A percentile compares a stretch with the other conserved stretches of the same genome.
phyloP scores from a whole-genome alignment of 441 rosid genomes.

The Breynia disticha region DNA sequence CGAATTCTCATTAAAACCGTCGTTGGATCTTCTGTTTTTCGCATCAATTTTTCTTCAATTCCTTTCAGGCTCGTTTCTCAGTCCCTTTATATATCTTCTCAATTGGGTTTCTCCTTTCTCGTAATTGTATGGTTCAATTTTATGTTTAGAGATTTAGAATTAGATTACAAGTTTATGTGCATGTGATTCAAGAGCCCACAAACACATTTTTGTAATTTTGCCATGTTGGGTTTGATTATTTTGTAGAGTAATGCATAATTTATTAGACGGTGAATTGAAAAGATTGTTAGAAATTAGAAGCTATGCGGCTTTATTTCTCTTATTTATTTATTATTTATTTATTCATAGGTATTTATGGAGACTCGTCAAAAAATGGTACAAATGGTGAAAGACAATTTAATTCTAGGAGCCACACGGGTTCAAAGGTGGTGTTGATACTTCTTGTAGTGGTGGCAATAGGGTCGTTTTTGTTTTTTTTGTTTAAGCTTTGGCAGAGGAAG shows the following conservation, averaged over 20 bases:
- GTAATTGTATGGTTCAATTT: too few relatives aligned
- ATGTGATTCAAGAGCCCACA: too few relatives aligned
- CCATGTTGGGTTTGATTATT: too few relatives aligned
- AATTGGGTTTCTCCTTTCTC: not conserved
- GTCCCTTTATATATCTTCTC: not conserved
- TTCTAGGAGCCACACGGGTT: slow-evolving; percentile 36
- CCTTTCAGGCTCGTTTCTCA: slow-evolving; percentile 44
- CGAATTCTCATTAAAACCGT: not conserved
- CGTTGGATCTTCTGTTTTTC: slow-evolving; percentile 22
- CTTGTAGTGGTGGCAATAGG: slow-evolving; percentile 43
- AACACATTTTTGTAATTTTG: too few relatives aligned
- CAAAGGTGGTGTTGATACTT: slow-evolving; percentile 38
- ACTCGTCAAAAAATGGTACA: slow-evolving; percentile 33
- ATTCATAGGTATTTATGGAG: slow-evolving; percentile 46
- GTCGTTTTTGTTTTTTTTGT: slow-evolving; percentile 51
- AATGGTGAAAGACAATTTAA: slow-evolving; percentile 30
- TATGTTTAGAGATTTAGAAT: too few relatives aligned
- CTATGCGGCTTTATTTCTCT: too few relatives aligned
- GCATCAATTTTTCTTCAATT: slow-evolving; percentile 43
- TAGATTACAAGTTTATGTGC: too few relatives aligned
- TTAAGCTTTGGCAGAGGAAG: slow-evolving; percentile 92
- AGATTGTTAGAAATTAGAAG: too few relatives aligned
- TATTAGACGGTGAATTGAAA: too few relatives aligned
- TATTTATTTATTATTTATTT: too few relatives aligned
- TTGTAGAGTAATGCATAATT: too few relatives aligned